These are phyloP conservation scores for Nigrograna mackinnonii DNA, from an alignment of 2,329 filamentous ascomycete genomes.

Conservation along the genomic window DNA sequence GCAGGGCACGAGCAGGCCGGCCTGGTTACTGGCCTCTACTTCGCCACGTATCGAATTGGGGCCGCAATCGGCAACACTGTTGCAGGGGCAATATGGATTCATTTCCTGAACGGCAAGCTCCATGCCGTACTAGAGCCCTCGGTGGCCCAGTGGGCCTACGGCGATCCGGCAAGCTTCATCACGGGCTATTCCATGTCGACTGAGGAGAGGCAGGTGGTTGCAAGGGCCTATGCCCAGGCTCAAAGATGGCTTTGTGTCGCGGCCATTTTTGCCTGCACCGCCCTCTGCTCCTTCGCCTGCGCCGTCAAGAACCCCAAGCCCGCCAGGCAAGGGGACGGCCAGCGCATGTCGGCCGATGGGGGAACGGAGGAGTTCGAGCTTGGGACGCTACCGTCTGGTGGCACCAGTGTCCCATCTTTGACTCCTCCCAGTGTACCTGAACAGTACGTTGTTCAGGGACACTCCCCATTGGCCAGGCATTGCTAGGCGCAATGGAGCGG, in stretches of 20 bases:
- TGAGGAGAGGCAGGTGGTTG: conserved; percentile 45
- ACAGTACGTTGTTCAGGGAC: too few species aligned
- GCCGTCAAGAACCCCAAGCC: conserved; percentile 51
- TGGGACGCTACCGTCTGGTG: too few species aligned
- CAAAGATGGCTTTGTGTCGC: conserved; percentile 55
- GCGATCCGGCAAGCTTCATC: conserved; percentile 46
- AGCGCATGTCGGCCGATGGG: too few species aligned
- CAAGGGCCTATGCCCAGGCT: conserved; percentile 49
- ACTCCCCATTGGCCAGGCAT: too few species aligned
- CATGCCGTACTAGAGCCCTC: conserved; percentile 40
- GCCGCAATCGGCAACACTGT: conserved; percentile 64
- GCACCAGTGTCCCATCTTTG: too few species aligned
- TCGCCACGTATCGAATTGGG: conserved; percentile 65
- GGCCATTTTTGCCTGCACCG: conserved; percentile 52
- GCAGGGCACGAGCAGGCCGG: conserved; percentile 61
- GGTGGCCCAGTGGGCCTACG: conserved; percentile 45
- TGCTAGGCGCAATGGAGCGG: too few species aligned
- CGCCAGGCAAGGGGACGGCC: too few species aligned
- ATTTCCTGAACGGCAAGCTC: conserved; percentile 52
- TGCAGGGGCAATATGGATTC: conserved; percentile 66
- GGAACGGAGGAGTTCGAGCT: too few species aligned
- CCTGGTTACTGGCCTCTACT: conserved; percentile 65
- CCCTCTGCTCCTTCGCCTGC: conserved; percentile 51
- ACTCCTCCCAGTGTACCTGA: too few species aligned
- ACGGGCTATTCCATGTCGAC: conserved; percentile 49